Base-by-base conservation (phyloP, 371 early-diverging fungal species). In the Phascolomyces articulosus region DNA sequence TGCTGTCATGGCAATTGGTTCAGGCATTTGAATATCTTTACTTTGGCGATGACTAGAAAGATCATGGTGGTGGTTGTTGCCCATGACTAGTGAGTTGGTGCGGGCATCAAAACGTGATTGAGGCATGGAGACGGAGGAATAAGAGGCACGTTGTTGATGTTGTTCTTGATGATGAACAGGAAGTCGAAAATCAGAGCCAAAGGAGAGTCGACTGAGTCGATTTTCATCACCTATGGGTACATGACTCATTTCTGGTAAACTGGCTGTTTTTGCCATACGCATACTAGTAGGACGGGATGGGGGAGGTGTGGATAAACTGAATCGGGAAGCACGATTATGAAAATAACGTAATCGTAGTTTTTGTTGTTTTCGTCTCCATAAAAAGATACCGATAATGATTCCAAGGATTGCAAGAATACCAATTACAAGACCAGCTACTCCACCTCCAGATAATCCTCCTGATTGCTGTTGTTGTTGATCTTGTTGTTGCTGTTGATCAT, bases 341-440 rank as follows among this genome's bases (percentile, higher is more conserved):
- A 62, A 55, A 15, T 53, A 62, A 20, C 55, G 51, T 16, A 40
- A 57, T 23, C 47, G 57, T 10, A 49, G 56, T 18, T 56, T 57
- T 40, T 60, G 68, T 13, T 48, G 53, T 20, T 44, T 63, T 2
- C 60, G 59, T 23, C n/a, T 59, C 68, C 69, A 71, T 0, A 78
- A 28, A 38, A 78, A 71, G 40, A 74, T 70, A 24, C 67, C 73
- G 13, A 66, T 66, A 29, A 65, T 68, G 16, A 77, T 40, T 0
- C 60, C 74, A 2, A 74, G 10, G 2, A 77, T 49, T 1, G 65
- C 73, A 11, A 72, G 9, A 55, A 73, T 49, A 58, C 80, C 77
- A 1, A 78, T 58, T 4, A 75, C 68, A 40, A 81, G 70, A 1
- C 80, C 84, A 10, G 70, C 80, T 53, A 73, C 68, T 4, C 68